These are phyloP conservation scores for Hypoxylon sp. DNA, from an alignment of 2,329 filamentous ascomycete species.

Conservation along the genomic window DNA sequence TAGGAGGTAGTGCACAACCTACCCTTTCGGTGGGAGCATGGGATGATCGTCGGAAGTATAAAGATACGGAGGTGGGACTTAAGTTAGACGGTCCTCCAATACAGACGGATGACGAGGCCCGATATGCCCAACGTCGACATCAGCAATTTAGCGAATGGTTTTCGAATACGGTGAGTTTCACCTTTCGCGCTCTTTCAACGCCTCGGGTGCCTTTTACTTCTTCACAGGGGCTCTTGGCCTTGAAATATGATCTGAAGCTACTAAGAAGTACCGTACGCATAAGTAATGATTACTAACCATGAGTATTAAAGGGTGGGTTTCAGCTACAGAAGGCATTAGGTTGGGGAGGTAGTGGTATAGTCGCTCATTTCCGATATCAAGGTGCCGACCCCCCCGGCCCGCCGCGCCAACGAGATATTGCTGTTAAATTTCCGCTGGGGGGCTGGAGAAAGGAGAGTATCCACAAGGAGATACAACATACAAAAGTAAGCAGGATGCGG, in stretches of 20 bases:
- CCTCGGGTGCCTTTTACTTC: background rate
- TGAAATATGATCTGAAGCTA: background rate
- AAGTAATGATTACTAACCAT: background rate
- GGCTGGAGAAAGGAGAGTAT: background rate
- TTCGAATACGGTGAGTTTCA: background rate
- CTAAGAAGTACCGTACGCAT: background rate
- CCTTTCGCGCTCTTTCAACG: background rate
- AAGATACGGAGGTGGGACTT: no score
- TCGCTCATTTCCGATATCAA: slow-evolving; percentile 5
- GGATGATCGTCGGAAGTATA: no score
- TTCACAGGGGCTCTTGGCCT: background rate
- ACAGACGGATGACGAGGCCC: background rate
- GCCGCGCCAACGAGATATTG: slow-evolving; percentile 7
- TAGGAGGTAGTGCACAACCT: no score
- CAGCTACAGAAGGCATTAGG: slow-evolving; percentile 9
- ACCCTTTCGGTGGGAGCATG: no score
- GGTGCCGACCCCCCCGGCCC: no score
- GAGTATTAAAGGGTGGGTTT: background rate
- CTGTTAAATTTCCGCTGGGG: slow-evolving; percentile 34
- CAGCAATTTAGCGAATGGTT: background rate
- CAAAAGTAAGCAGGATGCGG: slow-evolving; percentile 14
- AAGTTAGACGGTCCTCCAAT: background rate
- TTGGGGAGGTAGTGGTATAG: slow-evolving; percentile 20
- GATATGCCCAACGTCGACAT: background rate
- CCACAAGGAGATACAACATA: background rate